Conservation (phyloP, 441 rosid genomes). For the Cnidoscolus chayamansa region DNA sequence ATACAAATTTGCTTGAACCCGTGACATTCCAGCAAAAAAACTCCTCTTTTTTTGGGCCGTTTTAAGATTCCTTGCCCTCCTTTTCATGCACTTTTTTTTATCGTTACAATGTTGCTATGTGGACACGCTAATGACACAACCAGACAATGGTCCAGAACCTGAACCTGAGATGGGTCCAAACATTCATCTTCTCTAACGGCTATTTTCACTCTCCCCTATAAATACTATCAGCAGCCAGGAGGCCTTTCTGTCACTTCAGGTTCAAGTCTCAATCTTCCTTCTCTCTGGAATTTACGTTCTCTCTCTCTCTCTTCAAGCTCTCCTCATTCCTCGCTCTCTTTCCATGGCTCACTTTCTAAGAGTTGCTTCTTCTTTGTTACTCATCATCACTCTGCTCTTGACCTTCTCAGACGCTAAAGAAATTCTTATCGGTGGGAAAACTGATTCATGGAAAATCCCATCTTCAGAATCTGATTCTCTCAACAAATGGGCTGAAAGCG, state of each 20-base stretch:
- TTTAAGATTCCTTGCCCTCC: too few species aligned
- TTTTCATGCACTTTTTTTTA: too few species aligned
- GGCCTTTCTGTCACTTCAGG: background rate
- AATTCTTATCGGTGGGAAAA: conserved; percentile 67
- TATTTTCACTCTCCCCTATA: conserved; percentile 29
- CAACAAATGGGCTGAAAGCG: conserved; percentile 68
- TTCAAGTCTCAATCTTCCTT: background rate
- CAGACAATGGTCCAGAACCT: too few species aligned
- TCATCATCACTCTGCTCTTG: conserved; percentile 21
- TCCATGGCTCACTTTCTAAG: conserved; percentile 29
- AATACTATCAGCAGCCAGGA: conserved; percentile 6
- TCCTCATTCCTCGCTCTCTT: background rate
- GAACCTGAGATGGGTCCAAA: background rate
- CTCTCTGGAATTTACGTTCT: background rate
- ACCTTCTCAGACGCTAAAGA: conserved; percentile 52
- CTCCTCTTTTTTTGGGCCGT: too few species aligned
- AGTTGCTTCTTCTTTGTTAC: conserved; percentile 21
- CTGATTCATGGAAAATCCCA: conserved; percentile 70
- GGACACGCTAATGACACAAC: too few species aligned
- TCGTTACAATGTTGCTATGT: too few species aligned
- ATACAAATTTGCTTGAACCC: too few species aligned
- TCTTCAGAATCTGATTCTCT: conserved; percentile 74
- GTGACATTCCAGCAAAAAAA: too few species aligned
- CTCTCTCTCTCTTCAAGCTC: too few species aligned
- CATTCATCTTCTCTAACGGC: conserved; percentile 35